Base-by-base conservation (phyloP, 2,329 filamentous ascomycete genomes). In the Paracoccidioides lutzii region DNA sequence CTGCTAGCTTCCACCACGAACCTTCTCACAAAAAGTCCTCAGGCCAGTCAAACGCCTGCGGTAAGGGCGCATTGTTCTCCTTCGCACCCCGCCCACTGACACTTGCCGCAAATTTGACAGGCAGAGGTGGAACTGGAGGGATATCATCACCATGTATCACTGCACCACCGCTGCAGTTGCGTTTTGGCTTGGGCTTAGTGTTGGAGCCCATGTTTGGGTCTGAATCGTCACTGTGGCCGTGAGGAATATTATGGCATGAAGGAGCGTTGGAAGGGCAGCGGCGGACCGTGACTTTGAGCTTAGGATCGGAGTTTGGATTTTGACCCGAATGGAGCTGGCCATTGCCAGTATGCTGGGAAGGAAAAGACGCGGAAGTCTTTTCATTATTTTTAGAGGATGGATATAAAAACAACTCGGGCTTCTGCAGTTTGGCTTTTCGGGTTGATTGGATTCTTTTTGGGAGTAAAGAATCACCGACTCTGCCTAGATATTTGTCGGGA, bases 11-110 rank as follows among this genome's bases (percentile, higher is more conserved):
- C 10, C 15, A 37, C n/a, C 46, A 22, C 30, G 5, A 50, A 40
- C n/a, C 33, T 14, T 15, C 32, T 54, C 59, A 75, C 56, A 75
- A 75, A 7, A 73, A 66, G 58, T 73, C 72, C 7, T 72, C 71
- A 4, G 71, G 71, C 73, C 73, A 76, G 28, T 68, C 64, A 55
- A 73, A 75, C n/a, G 63, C 60, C 43, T 67, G 61, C 14, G 22
- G 57, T 58, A 49, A 58, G 30, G 55, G 54, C 46, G 55, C 63
- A 55, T 61, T 65, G n/a, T 55, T 61, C 12, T 62, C 60, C 35
- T 65, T 62, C 22, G 32, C 14, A 15, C 41, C 7, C 5, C 37
- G 37, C 37, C 7, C 35, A 52, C 9, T 45, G 56, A 63, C 2
- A 59, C 65, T 14, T 58, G 54, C 2, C 55, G 59, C n/a, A 55